These are phyloP conservation scores for Microbotryum silenes-acaulis DNA, from an alignment of 1,284 basidiomycete genomes.

Conservation along the genomic window DNA sequence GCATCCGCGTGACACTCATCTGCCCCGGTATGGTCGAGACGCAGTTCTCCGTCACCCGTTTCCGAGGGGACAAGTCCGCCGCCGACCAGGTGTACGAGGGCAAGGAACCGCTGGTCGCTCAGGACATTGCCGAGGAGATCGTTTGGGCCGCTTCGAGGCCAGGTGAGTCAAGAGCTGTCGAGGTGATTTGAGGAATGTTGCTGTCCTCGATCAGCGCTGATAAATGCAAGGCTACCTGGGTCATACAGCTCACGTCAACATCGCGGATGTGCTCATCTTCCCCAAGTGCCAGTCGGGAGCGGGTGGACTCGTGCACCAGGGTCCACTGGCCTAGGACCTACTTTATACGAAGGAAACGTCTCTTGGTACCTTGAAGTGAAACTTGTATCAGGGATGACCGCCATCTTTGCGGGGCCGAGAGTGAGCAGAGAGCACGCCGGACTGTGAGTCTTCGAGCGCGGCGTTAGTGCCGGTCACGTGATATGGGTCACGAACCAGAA, in stretches of 20 bases:
- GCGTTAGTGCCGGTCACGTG: too few species aligned
- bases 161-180: slow-evolving; percentile 36
- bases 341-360: too few species aligned
- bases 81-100: slow-evolving; percentile 88
- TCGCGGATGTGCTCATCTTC: slow-evolving; percentile 69
- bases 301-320: too few species aligned
- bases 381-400: too few species aligned
- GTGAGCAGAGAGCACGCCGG: too few species aligned
- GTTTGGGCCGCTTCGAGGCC: slow-evolving; percentile 88
- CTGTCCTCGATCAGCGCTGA: neutral
- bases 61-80: slow-evolving; percentile 67
- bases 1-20: slow-evolving; percentile 83
- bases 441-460: too few species aligned
- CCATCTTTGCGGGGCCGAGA: too few species aligned
- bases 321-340: too few species aligned
- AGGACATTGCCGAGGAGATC: slow-evolving; percentile 73
- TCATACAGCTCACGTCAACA: slow-evolving; percentile 59
- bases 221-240: neutral
- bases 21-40: slow-evolving; percentile 61
- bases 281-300: slow-evolving; percentile 5
- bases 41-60: slow-evolving; percentile 82
- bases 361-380: too few species aligned
- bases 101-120: slow-evolving; percentile 50
- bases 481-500: too few species aligned
- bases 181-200: neutral